phyloP scores from a whole-genome alignment of 23 red algal genomes.

The Gracilaria domingensis region DNA sequence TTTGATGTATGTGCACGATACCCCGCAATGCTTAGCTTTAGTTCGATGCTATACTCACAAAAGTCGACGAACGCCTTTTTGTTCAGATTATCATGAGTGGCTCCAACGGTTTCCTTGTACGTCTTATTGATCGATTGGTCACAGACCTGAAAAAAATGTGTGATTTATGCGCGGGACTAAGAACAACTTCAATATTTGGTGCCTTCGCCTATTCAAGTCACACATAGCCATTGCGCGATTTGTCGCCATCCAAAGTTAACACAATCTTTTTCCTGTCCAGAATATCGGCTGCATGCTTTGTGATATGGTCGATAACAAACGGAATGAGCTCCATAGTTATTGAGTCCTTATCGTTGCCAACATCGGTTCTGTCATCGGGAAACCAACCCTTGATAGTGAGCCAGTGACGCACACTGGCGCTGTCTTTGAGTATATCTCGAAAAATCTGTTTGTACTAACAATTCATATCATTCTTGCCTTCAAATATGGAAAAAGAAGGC shows the following conservation, averaged over 20 bases:
- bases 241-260: not conserved
- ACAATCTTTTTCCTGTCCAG: not conserved
- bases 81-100: not conserved
- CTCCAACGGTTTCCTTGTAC: not conserved
- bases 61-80: not conserved
- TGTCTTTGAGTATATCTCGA: not conserved
- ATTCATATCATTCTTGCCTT: not conserved
- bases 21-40: too few species aligned
- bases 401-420: not conserved
- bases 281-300: not conserved
- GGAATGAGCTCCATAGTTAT: not conserved
- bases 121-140: slow-evolving; percentile 1
- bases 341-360: not conserved
- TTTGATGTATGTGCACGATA: too few species aligned
- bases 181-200: not conserved
- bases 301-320: not conserved
- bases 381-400: not conserved
- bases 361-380: not conserved
- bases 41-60: not conserved
- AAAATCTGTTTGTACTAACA: not conserved
- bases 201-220: not conserved
- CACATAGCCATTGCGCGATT: not conserved
- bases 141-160: slow-evolving; percentile 22
- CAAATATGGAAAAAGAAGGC: slow-evolving; percentile 16
- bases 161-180: not conserved